Conservation (phyloP, 306 rosid species). For the Trifolium subterraneum region DNA sequence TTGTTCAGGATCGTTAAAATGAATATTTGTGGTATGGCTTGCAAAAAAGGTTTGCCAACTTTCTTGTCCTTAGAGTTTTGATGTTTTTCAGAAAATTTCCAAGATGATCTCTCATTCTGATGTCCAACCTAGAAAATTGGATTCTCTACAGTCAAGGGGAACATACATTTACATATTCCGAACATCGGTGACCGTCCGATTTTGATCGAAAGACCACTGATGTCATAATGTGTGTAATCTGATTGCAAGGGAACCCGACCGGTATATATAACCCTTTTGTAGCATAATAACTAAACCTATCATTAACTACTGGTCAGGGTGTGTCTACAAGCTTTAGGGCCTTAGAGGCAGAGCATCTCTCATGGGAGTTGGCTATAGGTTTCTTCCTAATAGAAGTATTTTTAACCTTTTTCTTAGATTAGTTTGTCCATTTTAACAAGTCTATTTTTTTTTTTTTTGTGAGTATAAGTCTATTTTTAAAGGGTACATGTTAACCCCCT, state of each 20-base stretch:
- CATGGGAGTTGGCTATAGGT: not conserved
- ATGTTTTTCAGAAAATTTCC: not conserved
- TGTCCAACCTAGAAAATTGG: not conserved
- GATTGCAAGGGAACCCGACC: too few relatives aligned
- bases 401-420: too few relatives aligned
- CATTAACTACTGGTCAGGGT: not conserved
- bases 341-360: not conserved
- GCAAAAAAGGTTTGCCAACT: not conserved
- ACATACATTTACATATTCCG: too few relatives aligned
- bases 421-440: too few relatives aligned
- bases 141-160: too few relatives aligned
- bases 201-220: too few relatives aligned
- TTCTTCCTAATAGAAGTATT: not conserved
- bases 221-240: too few relatives aligned
- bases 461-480: too few relatives aligned
- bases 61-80: constrained; percentile 1
- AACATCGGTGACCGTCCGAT: too few relatives aligned
- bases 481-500: too few relatives aligned
- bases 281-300: not conserved
- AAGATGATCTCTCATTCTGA: not conserved
- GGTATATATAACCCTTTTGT: not conserved
- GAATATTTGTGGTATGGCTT: constrained; percentile 31
- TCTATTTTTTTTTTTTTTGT: too few relatives aligned
- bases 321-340: not conserved
- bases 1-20: not conserved